Evolutionary conservation across 352 stramenopile genomes (phyloP), one percentile per base, ranked within the genome.

Genomic region (Blastocystis hominis): DNA sequence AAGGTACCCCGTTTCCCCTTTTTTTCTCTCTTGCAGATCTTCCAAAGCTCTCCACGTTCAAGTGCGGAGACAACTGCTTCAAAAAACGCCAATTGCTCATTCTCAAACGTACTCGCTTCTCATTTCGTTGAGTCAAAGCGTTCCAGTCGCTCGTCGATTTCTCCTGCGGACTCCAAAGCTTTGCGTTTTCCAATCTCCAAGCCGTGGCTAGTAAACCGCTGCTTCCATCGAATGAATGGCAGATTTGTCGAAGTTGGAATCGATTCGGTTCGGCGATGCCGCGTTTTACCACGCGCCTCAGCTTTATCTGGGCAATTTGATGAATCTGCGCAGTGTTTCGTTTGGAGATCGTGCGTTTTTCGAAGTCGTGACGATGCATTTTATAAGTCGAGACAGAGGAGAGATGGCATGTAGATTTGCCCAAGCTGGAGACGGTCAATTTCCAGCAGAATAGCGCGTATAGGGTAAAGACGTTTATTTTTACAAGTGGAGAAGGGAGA

Each of bases 141-240:
- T 64, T 80, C 17, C 70, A 40, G 20, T 80, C 70, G 50, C 46
- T 80, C n/a, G 70, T 80, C 5, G 70, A 80, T 6, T 80, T 80
- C 54, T 80, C 70, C 0, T 80, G 70, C 54, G 70, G 63, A 20
- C 24, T n/a, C 17, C 70, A 64, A 38, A 24, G 42, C 36, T 80
- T 80, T 62, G 34, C 40, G 3, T 30, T 40, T n/a, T 61, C 46
- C 24, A 46, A 80, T 2, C 50, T 80, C 24, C 40, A 61, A 6
- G 34, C 34, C 0, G n/a, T 77, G 20, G 24, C 24, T n/a, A 10
- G 17, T 34, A 36, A 56, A 34, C 46, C 7, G 20, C 53, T 42
- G 55, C n/a, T 80, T 9, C 20, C 30, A n/a, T 24, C 54, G 13
- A 36, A 46, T 42, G 20, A 30, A 17, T 47, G 62, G 59, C 2